Base-by-base conservation (phyloP, 768 basidiomycete genomes). In the Psilocybe tampanensis region DNA sequence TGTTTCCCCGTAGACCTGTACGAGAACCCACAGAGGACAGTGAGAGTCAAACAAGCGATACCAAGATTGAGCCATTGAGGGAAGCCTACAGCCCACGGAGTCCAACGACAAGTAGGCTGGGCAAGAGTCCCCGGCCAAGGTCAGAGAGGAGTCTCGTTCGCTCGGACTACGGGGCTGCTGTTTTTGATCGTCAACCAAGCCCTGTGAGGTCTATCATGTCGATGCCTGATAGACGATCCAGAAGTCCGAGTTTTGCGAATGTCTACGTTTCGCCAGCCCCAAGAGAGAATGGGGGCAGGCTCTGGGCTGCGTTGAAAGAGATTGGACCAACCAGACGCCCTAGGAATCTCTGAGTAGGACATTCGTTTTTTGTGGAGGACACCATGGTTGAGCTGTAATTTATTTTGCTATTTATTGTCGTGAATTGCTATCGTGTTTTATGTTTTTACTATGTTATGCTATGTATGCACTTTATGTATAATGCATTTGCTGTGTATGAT, bases 31-130 rank as follows among this genome's bases (percentile, higher is more conserved):
- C 29, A 29, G 70, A 67, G 9, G 71, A 71, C 44, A 66, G 72
- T 6, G 72, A 70, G 43, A 70, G 70, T 41, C 70, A 71, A 19
- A 66, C 72, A 41, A 61, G 62, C 33, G 60, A 61, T 22, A 22
- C 51, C 17, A 48, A 43, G 44, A 24, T 54, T 11, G 56, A 56
- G 18, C 51, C 58, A 12, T 23, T 52, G 34, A 60, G 49, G 43
- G 34, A 47, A 21, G 21, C 63, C 33, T 50, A 50, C 3, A 52
- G 52, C 19, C 33, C 55, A 18, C 55, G 49, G 17, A 48, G 13
- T 39, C 6, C 36, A 8, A 4, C 36, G 12, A 39, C 36, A 13
- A 39, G 36, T 13, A 39, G 36, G 36, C 12, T 17, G 7, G 34
- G 43, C n/a, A 59, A 18, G 41, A 51, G 34, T 34, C 54, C 44